Base-by-base conservation (phyloP, 2,329 filamentous ascomycete species). In the Cadophora sp. region DNA sequence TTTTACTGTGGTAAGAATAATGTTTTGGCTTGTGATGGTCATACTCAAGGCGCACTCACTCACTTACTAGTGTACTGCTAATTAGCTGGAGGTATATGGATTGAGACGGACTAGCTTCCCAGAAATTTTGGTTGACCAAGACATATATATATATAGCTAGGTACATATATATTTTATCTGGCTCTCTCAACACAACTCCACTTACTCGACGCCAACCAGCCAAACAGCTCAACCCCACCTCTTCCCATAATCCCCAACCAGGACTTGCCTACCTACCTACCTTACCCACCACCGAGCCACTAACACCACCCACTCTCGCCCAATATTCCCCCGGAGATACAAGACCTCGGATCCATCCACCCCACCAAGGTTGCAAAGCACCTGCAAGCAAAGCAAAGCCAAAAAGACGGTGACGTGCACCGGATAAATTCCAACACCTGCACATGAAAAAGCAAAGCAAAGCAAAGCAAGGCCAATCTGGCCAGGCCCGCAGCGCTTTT, bases 361-460 rank as follows among this genome's bases (percentile, higher is more conserved):
- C 50, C 50, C 50, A 53, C 50, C 48, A 51, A 6, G 16, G 27
- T 30, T 30, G 27, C 3, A 30, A n/a, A n/a, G n/a, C n/a, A n/a
- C n/a, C n/a, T n/a, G 27, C 27, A 30, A 30, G 27, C 22, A 20
- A 20, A 48, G 41, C 20, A 47, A 27, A 43, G 22, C 22, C n/a
- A n/a, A 55, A 50, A 30, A 39, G 20, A 39, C 24, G 55, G 43
- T 65, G 63, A 66, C 64, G 64, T 62, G 64, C 58, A 50, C 58
- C 64, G 64, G 64, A 62, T 66, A 66, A 66, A 66, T 64, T 58
- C 22, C 50, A 61, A 39, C 39, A 39, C 48, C 50, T 30, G 27
- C 6, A 30, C 27, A 1, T n/a, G 6, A 30, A 30, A 30, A 30
- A 30, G 27, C 27, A 30, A 30, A 30, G 27, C 27, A 3, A 30